Conservation (phyloP, 495 filamentous ascomycete genomes). For the Penicillium turbatum region DNA sequence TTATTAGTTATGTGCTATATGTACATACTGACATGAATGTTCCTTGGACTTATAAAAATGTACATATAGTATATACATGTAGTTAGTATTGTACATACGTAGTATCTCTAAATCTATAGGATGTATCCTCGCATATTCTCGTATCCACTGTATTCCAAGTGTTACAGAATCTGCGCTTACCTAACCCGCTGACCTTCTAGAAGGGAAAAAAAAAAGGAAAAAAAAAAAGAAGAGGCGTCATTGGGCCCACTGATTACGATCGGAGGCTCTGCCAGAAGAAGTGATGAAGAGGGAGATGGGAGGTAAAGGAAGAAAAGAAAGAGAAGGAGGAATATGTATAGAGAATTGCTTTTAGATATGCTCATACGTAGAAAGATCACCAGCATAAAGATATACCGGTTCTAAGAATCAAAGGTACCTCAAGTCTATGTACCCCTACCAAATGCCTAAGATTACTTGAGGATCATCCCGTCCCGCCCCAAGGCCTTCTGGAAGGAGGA, state of each 20-base stretch:
- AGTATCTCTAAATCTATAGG: too few relatives aligned
- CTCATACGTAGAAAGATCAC: neutral
- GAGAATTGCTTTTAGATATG: neutral
- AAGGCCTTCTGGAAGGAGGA: conserved; percentile 25
- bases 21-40: neutral
- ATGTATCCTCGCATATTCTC: neutral
- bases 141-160: neutral
- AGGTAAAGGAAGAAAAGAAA: neutral
- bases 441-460: conserved; percentile 5
- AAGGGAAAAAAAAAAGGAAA: conserved; percentile 21
- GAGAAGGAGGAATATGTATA: neutral
- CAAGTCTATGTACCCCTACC: neutral
- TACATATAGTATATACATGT: too few relatives aligned
- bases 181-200: conserved; percentile 29
- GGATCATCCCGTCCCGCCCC: conserved; percentile 24
- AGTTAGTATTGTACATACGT: too few relatives aligned
- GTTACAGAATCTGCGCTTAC: conserved; percentile 14
- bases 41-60: too few relatives aligned
- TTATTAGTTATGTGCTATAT: too few relatives aligned
- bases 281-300: too few relatives aligned
- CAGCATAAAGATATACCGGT: too few relatives aligned
- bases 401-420: neutral
- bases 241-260: conserved; percentile 21
- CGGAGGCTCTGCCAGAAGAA: conserved; percentile 17
- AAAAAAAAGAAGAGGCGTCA: conserved; percentile 20